Evolutionary conservation across 2,329 filamentous ascomycete species (phyloP).

Genomic region (Davidsoniella eucalypti): DNA sequence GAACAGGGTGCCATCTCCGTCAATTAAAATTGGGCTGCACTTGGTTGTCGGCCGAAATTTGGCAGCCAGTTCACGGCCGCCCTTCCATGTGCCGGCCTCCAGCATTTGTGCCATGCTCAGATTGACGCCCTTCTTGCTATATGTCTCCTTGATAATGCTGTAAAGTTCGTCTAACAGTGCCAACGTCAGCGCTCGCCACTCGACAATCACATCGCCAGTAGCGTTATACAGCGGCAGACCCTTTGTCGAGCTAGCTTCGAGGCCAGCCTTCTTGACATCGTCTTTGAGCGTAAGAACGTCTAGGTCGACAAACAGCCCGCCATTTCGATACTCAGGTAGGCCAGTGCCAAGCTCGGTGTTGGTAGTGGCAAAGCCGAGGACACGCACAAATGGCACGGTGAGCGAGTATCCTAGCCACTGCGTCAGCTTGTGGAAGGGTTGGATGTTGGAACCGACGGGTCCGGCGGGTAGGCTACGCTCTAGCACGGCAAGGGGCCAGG

Average conservation of each 20-base stretch:
- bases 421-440: conserved; percentile 45
- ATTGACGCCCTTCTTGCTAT: conserved; percentile 20
- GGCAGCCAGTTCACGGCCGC: conserved; percentile 65
- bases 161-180: conserved; percentile 37
- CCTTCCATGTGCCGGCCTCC: conserved; percentile 41
- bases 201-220: conserved; percentile 39
- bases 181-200: conserved; percentile 44
- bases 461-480: conserved; percentile 6
- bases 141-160: conserved; percentile 23
- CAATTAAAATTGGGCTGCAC: conserved; percentile 67
- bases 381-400: conserved; percentile 44
- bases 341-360: conserved; percentile 44
- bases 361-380: conserved; percentile 34
- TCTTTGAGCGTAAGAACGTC: conserved; percentile 35
- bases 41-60: conserved; percentile 63
- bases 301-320: conserved; percentile 49
- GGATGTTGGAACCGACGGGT: conserved; percentile 20
- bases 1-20: conserved; percentile 68
- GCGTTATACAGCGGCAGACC: conserved; percentile 34
- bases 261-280: conserved; percentile 26
- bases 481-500: conserved; percentile 28
- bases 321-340: conserved; percentile 56
- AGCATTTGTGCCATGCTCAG: conserved; percentile 33
- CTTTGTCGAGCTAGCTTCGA: conserved; percentile 21
- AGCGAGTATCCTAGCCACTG: conserved; percentile 61